Base-by-base conservation (phyloP, 2,329 filamentous ascomycete genomes). In the Diaporthe citri region DNA sequence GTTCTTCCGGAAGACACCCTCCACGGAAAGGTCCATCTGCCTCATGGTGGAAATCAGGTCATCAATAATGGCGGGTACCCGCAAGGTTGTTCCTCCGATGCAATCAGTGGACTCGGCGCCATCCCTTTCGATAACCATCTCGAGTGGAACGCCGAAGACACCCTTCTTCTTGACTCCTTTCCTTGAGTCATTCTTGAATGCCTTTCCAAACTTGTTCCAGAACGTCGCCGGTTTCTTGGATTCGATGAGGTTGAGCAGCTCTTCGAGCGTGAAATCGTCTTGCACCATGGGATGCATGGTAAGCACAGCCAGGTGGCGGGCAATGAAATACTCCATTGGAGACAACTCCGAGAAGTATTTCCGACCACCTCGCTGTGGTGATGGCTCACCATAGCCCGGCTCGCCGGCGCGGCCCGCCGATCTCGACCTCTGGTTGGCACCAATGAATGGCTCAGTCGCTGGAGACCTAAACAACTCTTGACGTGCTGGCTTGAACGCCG, bases 1-100 rank as follows among this genome's bases (percentile, higher is more conserved):
- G 80, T 98, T 99, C 89, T 99, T 99, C 79, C 97, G 93, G 90
- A 99, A 99, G 31, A 99, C 96, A 80, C 97, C 97, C 84, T 99
- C 97, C 1, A 99, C 95, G 2, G 96, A 98, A 87, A 99, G 95
- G 83, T 99, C 97, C 95, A 99, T 98, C 84, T 96, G 97, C 79
- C 96, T 93, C 95, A 99, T 98, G 17, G 96, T 95, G 5, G 94
- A 94, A 51, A 99, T 93, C 66, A 96, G 93, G 82, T 98, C 96
- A 80, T 98, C 96, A n/a, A 99, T 90, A 71, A 99, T 88, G n/a
- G 95, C 94, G 3, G 97, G 97, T 56, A 99, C 95, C 71, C 95
- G 93, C 74, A 99, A 88, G 20, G 95, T 93, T 25, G 96, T 96
- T 15, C 97, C 96, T 0, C 97, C 97, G 76, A 99, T 95, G 48